Evolutionary conservation across 1,284 basidiomycete species (phyloP), one percentile per base, ranked within the genome.

Genomic region (Cryptococcus jaspeensis): DNA sequence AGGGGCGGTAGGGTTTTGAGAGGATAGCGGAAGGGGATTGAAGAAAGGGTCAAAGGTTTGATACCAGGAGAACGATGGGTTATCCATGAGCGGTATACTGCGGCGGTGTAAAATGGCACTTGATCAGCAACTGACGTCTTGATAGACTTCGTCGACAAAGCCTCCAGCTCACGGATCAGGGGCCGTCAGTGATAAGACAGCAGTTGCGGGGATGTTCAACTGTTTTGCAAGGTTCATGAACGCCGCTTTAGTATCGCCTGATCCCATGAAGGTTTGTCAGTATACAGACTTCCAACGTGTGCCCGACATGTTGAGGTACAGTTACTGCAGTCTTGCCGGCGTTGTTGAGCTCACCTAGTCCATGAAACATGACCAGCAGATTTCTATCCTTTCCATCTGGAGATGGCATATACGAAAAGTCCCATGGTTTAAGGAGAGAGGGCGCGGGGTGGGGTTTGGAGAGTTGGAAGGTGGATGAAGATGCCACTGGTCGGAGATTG

Each of bases 371-470:
- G 58, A 96, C 82, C 35, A 96, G 76, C 25, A 95, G 75, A 73
- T 95, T 96, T 70, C 90, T 87, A 66, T 95, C 91, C 15, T 85
- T 87, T 25, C 89, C 89, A 71, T 90, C 88, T n/a, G 59, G 52
- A 11, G 62, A 59, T 6, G 70, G 56, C 3, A 56, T 18, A 52
- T 76, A 78, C 13, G 67, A 58, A 49, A 72, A 73, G 15, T 63
- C 58, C 73, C 72, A 74, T 48, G 71, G 73, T 42, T 60, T 63
- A 15, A 75, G 60, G 5, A 61, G 22, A 1, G 64, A 60, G 1
- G 49, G 20, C 1, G 60, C 56, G 7, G 68, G 71, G 2, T 65
- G 56, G 1, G 65, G 62, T 46, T 62, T 66, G 18, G 60, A 35
- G 1, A 41, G 38, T 9, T 32, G 28, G 2, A 49, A 49, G 18